phyloP scores from a whole-genome alignment of 179 eudicot genomes.

The Silene noctiflora region DNA sequence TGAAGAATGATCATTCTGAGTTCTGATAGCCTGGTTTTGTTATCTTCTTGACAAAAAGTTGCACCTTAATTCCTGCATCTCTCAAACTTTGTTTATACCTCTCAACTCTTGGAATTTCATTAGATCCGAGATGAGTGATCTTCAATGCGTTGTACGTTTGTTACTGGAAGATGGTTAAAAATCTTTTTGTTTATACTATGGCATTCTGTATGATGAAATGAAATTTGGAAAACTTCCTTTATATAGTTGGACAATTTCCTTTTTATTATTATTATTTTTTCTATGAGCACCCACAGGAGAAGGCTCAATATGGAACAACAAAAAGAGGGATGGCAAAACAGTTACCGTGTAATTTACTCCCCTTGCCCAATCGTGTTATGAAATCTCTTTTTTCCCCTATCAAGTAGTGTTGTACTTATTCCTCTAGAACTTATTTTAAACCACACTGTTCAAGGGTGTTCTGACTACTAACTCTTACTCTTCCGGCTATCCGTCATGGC shows the following conservation, averaged over 20 bases:
- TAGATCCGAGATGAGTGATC: neutral
- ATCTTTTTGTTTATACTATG: neutral
- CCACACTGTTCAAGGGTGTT: too few relatives aligned
- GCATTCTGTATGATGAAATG: neutral
- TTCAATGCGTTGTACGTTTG: neutral
- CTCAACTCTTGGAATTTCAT: neutral
- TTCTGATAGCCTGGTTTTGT: neutral
- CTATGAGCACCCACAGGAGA: neutral
- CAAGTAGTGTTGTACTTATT: neutral
- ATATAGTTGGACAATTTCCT: neutral
- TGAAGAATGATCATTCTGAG: neutral
- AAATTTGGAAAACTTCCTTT: neutral
- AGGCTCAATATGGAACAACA: neutral
- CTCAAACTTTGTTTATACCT: neutral
- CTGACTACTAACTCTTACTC: too few relatives aligned
- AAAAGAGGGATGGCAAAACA: neutral
- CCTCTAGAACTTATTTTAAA: too few relatives aligned
- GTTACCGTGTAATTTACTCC: neutral
- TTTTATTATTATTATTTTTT: neutral
- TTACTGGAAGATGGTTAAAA: neutral
- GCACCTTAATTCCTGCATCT: neutral
- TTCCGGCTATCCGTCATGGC: too few relatives aligned
- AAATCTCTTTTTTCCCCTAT: neutral
- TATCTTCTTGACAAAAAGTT: neutral
- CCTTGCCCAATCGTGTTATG: too few relatives aligned